A percentile compares a stretch with the other conserved stretches of the same genome.
phyloP scores from a whole-genome alignment of 192 early-diverging fungal genomes.

The Coemansia sp. region DNA sequence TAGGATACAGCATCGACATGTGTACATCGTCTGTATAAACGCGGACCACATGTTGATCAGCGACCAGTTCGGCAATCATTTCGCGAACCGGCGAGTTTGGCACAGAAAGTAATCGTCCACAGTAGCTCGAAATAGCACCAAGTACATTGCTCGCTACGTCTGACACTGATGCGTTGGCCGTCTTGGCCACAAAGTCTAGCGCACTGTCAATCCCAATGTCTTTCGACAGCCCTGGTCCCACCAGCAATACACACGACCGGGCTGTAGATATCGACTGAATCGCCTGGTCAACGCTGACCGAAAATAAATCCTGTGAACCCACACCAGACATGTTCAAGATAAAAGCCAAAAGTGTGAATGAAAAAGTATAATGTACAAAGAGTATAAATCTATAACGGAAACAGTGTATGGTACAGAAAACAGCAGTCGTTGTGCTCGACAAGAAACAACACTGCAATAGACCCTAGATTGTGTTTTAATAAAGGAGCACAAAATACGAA shows the following conservation, averaged over 20 bases:
- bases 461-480: not conserved
- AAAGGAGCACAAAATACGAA: not conserved
- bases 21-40: constrained; percentile 37
- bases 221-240: constrained; percentile 13
- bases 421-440: not conserved
- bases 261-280: constrained; percentile 9
- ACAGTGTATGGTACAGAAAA: constrained; percentile 6
- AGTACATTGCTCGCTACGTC: not conserved
- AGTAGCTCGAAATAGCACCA: constrained; percentile 28
- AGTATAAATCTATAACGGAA: constrained; percentile 4
- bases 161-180: not conserved
- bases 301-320: not conserved
- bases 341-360: not conserved
- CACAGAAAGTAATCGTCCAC: constrained; percentile 19
- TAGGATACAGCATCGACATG: constrained; percentile 6
- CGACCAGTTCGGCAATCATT: constrained; percentile 12
- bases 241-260: constrained; percentile 32
- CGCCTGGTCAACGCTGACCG: constrained; percentile 1
- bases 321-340: not conserved
- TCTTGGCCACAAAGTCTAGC: not conserved
- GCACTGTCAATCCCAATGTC: constrained; percentile 8
- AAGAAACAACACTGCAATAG: not conserved
- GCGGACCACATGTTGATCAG: constrained; percentile 15
- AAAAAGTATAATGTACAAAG: constrained; percentile 16
- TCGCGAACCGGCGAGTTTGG: constrained; percentile 8